phyloP scores from a whole-genome alignment of 2,329 filamentous ascomycete species.

The Botryosphaeria dothidea region DNA sequence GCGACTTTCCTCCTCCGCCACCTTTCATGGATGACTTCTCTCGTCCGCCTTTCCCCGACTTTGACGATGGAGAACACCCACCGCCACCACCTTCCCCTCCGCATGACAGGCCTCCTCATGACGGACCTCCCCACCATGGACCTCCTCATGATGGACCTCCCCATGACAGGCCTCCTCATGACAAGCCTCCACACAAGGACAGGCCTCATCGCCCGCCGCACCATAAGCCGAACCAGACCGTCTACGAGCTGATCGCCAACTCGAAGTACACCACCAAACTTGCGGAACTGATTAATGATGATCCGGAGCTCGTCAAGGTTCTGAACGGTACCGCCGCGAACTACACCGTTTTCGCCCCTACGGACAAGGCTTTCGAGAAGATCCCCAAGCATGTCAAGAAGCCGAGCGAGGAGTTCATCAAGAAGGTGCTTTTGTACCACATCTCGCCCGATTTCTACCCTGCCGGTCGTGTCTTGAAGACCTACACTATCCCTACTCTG shows the following conservation, averaged over 20 bases:
- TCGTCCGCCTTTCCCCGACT: slow-evolving; percentile 19
- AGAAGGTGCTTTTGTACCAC: slow-evolving; percentile 74
- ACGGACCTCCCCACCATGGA: slow-evolving; percentile 27
- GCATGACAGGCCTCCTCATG: slow-evolving; percentile 19
- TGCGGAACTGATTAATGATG: slow-evolving; percentile 71
- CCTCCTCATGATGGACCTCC: slow-evolving; percentile 20
- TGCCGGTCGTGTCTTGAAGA: slow-evolving; percentile 63
- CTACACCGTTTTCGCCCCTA: slow-evolving; percentile 80
- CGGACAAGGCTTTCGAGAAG: slow-evolving; percentile 72
- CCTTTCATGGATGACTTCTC: slow-evolving; percentile 3
- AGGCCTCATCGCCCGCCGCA: slow-evolving; percentile 35
- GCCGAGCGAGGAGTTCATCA: slow-evolving; percentile 69
- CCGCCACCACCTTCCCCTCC: slow-evolving; percentile 21
- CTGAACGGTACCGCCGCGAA: slow-evolving; percentile 76
- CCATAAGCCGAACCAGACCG: slow-evolving; percentile 61
- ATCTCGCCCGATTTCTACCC: slow-evolving; percentile 68
- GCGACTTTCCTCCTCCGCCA: slow-evolving; percentile 14
- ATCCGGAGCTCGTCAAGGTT: slow-evolving; percentile 68
- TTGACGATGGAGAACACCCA: slow-evolving; percentile 19
- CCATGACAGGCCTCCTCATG: slow-evolving; percentile 19
- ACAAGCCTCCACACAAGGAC: slow-evolving; percentile 28
- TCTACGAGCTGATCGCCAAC: slow-evolving; percentile 76
- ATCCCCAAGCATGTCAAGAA: slow-evolving; percentile 58
- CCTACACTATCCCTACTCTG: slow-evolving; percentile 73
- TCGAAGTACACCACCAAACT: slow-evolving; percentile 78